Conservation (phyloP, 352 stramenopile genomes). For the Nothophytophthora sp. region DNA sequence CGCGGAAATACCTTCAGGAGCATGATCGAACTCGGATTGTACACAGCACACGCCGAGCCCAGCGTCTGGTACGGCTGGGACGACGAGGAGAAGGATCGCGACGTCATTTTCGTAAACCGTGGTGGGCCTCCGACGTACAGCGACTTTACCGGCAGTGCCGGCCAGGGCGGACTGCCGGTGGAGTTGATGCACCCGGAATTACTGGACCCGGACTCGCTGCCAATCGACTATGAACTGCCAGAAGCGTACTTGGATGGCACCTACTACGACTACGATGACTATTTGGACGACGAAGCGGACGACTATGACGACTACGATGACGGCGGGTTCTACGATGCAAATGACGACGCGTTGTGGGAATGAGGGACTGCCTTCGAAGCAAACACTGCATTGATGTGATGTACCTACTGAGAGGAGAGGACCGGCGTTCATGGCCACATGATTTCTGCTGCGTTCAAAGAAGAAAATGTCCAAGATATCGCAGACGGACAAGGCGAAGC, state of each 20-base stretch:
- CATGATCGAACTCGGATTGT: constrained; percentile 36
- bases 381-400: too few relatives aligned
- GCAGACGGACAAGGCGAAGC: too few relatives aligned
- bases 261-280: constrained; percentile 1
- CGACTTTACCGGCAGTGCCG: too few relatives aligned
- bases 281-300: background rate
- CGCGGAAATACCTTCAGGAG: constrained; percentile 18
- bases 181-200: constrained; percentile 23
- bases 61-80: constrained; percentile 39
- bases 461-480: too few relatives aligned
- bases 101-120: constrained; percentile 21
- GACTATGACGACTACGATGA: constrained; percentile 3
- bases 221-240: constrained; percentile 34
- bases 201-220: constrained; percentile 34
- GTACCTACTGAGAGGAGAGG: too few relatives aligned
- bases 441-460: too few relatives aligned
- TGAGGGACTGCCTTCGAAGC: too few relatives aligned
- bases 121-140: too few relatives aligned
- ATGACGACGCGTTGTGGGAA: constrained; percentile 1
- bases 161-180: constrained; percentile 15
- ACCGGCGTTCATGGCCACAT: too few relatives aligned
- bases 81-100: constrained; percentile 18
- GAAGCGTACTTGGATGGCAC: constrained; percentile 3
- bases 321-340: background rate
- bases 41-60: constrained; percentile 22